Base-by-base conservation (phyloP, 1,139 yeast genomes). In the Lodderomyces jiufengensis region DNA sequence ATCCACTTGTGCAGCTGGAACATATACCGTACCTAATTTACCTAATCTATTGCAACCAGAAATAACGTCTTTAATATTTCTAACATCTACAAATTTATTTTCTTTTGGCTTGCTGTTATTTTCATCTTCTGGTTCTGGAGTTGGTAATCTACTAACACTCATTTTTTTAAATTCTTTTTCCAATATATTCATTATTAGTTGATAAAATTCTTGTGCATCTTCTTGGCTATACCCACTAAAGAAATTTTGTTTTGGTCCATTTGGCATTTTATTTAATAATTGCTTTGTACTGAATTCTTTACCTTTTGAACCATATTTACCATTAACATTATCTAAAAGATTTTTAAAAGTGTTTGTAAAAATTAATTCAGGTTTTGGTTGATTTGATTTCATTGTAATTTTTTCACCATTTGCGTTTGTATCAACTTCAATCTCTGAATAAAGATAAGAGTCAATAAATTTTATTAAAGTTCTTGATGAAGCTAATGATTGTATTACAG, bases 201-300 rank as follows among this genome's bases (percentile, higher is more conserved):
- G 96, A 61, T 87, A 87, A 51, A 87, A 87, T 55, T 87, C 97
- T 59, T 88, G 96, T 0, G 96, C 96, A 59, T 87, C 97, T 57
- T 87, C 96, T 59, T 87, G 97, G 50, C 84, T 87, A 52, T 86
- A 85, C 1, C 95, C 92, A 32, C 80, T 61, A 51, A 87, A 79
- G 44, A 87, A 73, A 52, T 81, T 80, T 48, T 80, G 83, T 48
- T 78, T 80, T 5, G 95, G 90, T 0, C 90, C 84, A 51, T 83
- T 83, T 3, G 86, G 81, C 83, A 87, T 80, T 13, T 79, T 76
- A 51, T 75, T 77, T 42, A 86, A 62, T 33, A 87, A 63, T 13
- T 71, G 70, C 41, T 70, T 73, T 0, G 95, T 84, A 44, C 79
- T 78, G 50, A 82, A 86, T 38, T 84, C 84, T 36, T 73, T 74